Evolutionary conservation across 2,329 filamentous ascomycete genomes (phyloP).

Genomic region (Dactylellina sp.): DNA sequence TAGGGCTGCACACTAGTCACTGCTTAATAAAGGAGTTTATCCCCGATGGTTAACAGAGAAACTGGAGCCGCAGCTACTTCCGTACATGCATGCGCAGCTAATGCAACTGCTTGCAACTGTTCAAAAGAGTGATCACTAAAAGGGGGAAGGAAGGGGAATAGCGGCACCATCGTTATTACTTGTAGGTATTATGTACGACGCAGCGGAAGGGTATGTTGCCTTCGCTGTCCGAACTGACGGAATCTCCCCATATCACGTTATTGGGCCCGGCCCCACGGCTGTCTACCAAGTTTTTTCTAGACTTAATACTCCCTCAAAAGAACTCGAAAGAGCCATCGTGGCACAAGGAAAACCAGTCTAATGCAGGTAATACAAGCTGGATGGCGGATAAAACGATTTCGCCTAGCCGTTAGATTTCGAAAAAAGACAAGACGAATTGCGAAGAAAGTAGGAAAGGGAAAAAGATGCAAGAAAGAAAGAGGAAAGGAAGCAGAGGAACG

Average conservation of each 20-base stretch:
- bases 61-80: constrained; percentile 44
- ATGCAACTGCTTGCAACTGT: not conserved
- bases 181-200: not conserved
- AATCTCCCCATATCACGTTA: constrained; percentile 45
- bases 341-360: no score
- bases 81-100: not conserved
- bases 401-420: no score
- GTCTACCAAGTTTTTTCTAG: not conserved
- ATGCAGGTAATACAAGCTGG: not conserved
- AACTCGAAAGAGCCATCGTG: constrained; percentile 13
- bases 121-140: not conserved
- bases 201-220: constrained; percentile 21
- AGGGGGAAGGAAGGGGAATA: not conserved
- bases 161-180: not conserved
- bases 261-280: not conserved
- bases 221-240: constrained; percentile 48
- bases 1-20: no score
- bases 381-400: not conserved
- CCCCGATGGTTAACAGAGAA: constrained; percentile 36
- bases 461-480: not conserved
- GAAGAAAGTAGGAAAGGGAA: constrained; percentile 15
- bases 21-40: constrained; percentile 9
- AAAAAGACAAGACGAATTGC: constrained; percentile 23
- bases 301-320: constrained; percentile 27
- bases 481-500: not conserved